phyloP scores from a whole-genome alignment of 1,284 basidiomycete species.

The Trichosporon inkin region DNA sequence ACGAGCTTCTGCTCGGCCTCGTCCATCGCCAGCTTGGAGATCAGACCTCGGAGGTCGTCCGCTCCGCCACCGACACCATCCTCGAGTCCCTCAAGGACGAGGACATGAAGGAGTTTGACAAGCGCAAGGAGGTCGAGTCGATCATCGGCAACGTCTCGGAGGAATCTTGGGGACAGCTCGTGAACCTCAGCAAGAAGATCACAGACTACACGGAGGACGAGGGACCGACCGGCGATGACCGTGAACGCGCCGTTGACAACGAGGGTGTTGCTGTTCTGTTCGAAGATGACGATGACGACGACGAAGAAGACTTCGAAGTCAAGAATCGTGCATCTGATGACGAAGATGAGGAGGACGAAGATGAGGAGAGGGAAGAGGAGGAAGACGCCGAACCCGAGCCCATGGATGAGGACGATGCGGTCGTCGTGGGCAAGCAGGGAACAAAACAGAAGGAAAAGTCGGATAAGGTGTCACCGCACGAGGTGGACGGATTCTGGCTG shows the following conservation, averaged over 20 bases:
- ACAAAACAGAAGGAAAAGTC: constrained; percentile 44
- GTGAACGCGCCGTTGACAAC: constrained; percentile 51
- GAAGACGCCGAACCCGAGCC: constrained; percentile 52
- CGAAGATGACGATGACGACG: constrained; percentile 89
- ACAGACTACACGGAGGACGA: constrained; percentile 91
- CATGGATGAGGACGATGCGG: constrained; percentile 49
- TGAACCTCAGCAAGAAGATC: constrained; percentile 88
- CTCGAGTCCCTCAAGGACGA: constrained; percentile 89
- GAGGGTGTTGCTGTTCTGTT: constrained; percentile 96
- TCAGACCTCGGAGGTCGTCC: constrained; percentile 91
- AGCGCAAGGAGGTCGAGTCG: constrained; percentile 89
- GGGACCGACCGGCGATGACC: constrained; percentile 67
- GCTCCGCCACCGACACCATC: constrained; percentile 87
- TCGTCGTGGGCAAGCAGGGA: constrained; percentile 62
- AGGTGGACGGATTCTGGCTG: constrained; percentile 97
- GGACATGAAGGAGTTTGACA: constrained; percentile 90
- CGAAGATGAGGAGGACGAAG: constrained; percentile 72
- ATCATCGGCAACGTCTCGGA: constrained; percentile 67
- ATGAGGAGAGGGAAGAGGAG: constrained; percentile 57
- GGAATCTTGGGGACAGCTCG: constrained; percentile 79
- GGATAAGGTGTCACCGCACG: constrained; percentile 79
- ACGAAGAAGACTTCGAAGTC: constrained; percentile 66
- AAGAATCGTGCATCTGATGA: constrained; percentile 49
- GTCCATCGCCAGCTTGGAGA: constrained; percentile 84
- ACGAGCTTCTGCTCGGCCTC: constrained; percentile 82